Base-by-base conservation (phyloP, 352 stramenopile species). In the Pythium dissimile region DNA sequence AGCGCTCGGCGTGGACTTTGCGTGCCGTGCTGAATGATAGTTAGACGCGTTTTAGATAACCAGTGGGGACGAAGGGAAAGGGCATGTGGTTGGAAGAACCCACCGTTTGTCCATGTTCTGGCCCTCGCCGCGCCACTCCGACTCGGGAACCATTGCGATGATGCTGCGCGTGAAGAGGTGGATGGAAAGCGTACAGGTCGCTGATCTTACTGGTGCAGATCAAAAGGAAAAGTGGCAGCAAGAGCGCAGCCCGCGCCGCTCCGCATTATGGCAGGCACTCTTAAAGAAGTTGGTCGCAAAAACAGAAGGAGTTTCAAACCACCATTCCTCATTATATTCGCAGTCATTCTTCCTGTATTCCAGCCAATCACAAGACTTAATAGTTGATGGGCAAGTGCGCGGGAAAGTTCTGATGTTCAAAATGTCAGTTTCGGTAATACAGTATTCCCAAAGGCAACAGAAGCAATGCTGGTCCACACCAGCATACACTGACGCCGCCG, bases 61-160 rank as follows among this genome's bases (percentile, higher is more conserved):
- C 7, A 41, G 34, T 20, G 38, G 38, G 26, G 10, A 37, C 34
- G 23, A 9, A 8, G 15, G 12, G 9, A 38, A 15, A 11, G 6
- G 27, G 1, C 9, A 7, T 20, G 26, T 16, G 3, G 31, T 9
- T 30, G 15, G 18, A 13, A 15, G 9, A n/a, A 46, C 65, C 16
- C 59, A 86, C 78, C 80, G 77, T 59, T 89, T 89, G 70, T 89
- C 80, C 73, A 89, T 86, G 55, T 88, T 89, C 41, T 84, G 59
- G 12, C 80, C 80, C 32, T 75, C 71, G 24, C 57, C 65, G 24
- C 80, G 75, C 77, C 77, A 89, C 72, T 88, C 42, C 38, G 71
- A 71, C 48, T 89, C 73, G 0, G 77, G 80, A 8, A 89, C 75
- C 80, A 89, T 89, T n/a, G 39, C 39, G 34, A 3, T 20, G 13